phyloP scores from a whole-genome alignment of 208 protist species.

The Tritrichomonas musculus region DNA sequence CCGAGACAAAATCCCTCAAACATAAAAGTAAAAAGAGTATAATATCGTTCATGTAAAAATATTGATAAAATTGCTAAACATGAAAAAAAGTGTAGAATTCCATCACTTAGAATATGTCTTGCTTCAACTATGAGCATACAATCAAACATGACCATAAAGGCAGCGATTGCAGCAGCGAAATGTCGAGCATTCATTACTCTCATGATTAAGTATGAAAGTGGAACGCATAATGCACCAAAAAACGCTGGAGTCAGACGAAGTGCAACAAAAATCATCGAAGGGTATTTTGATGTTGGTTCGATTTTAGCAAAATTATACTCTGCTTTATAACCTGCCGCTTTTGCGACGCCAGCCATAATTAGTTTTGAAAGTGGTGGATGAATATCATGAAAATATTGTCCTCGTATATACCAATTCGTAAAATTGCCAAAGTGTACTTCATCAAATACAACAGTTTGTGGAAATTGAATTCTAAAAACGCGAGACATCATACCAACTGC shows the following conservation, averaged over 20 bases:
- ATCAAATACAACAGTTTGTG: conserved; percentile 34
- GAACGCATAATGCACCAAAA: background rate
- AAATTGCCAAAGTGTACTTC: conserved; percentile 41
- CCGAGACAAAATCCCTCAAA: background rate
- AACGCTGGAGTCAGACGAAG: background rate
- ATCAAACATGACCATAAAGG: background rate
- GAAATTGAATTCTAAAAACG: conserved; percentile 6
- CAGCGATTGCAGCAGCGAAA: background rate
- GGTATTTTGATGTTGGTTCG: background rate
- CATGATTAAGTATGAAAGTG: background rate
- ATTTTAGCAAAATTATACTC: background rate
- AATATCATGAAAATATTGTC: conserved; percentile 41
- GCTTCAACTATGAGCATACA: background rate
- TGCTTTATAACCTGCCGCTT: background rate
- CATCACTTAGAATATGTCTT: background rate
- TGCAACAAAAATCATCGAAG: background rate
- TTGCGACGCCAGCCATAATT: conserved; percentile 30
- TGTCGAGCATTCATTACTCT: background rate
- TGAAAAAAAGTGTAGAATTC: conserved; percentile 17
- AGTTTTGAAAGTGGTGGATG: conserved; percentile 41
- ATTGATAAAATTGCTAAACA: background rate
- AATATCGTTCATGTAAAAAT: background rate
- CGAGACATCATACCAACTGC: background rate
- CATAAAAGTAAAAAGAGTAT: background rate
- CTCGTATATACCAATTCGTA: conserved; percentile 28